phyloP scores from a whole-genome alignment of 2,329 filamentous ascomycete species.

The Taxawa tesnikishii region DNA sequence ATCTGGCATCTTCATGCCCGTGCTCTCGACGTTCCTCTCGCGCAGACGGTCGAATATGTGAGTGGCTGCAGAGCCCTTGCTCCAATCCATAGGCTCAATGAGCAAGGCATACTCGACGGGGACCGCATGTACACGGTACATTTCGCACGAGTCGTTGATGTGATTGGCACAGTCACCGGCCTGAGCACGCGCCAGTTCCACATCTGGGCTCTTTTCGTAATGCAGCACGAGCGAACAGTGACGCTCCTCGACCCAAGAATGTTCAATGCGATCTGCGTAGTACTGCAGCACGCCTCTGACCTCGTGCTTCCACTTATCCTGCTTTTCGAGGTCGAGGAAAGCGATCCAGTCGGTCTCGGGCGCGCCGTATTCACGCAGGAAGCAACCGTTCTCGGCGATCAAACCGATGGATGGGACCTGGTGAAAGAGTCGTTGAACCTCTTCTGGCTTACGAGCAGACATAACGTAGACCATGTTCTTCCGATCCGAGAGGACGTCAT shows the following conservation, averaged over 20 bases:
- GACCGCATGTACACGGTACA: slow-evolving; percentile 72
- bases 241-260: slow-evolving; percentile 79
- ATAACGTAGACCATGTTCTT: slow-evolving; percentile 87
- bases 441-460: slow-evolving; percentile 77
- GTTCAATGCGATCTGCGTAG: slow-evolving; percentile 80
- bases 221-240: slow-evolving; percentile 87
- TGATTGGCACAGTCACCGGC: slow-evolving; percentile 86
- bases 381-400: slow-evolving; percentile 92
- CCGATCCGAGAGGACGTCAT: slow-evolving; percentile 67
- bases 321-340: slow-evolving; percentile 60
- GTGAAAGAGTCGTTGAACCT: slow-evolving; percentile 76
- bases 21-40: slow-evolving; percentile 18
- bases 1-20: slow-evolving; percentile 42
- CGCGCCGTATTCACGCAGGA: slow-evolving; percentile 56
- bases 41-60: slow-evolving; percentile 49
- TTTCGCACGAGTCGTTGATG: slow-evolving; percentile 86
- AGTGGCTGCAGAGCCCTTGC: slow-evolving; percentile 72
- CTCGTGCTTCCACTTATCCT: slow-evolving; percentile 68
- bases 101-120: slow-evolving; percentile 64
- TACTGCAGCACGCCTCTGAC: slow-evolving; percentile 77
- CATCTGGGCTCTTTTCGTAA: slow-evolving; percentile 72
- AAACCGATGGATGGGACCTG: slow-evolving; percentile 73
- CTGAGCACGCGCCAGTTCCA: slow-evolving; percentile 60
- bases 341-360: slow-evolving; percentile 57
- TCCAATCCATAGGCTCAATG: slow-evolving; percentile 76